Base-by-base conservation (phyloP, 768 basidiomycete genomes). In the Lepiota brunneoincarnata region DNA sequence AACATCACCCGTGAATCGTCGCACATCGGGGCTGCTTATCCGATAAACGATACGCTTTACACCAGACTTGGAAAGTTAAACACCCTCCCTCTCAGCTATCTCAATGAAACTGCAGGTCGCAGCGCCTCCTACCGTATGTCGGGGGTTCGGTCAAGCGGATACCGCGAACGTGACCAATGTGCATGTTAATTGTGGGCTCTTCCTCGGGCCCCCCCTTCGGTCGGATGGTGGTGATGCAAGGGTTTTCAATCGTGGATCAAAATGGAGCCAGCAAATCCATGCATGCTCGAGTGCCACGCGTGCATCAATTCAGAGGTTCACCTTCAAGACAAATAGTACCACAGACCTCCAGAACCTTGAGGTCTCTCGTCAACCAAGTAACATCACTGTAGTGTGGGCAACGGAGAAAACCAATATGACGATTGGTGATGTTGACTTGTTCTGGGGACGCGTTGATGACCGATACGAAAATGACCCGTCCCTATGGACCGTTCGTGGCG, bases 141-240 rank as follows among this genome's bases (percentile, higher is more conserved):
- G 54, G 11, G 64, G 64, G 6, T 65, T 56, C 39, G 62, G 62
- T 2, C 59, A 56, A 4, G 10, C 1, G 4, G 64, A 65, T 23
- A 55, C 23, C 0, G 62, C 62, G 2, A 63, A 65, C 20, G 58
- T 62, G 17, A 47, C 56, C 7, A 65, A 63, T 36, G 59, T 62
- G 35, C 59, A 59, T n/a, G 62, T 65, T 6, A 45, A 58, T 15
- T 65, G 62, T 38, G 54, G 54, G 4, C 31, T 61, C 37, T 58
- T 63, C 40, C 37, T 62, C 2, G 62, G 51, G 0, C 62, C 64
- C 3, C 59, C 62, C 4, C 50, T 55, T 24, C 58, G 64, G 12
- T 47, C 61, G 2, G 64, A 65, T 10, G 58, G 56, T 31, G 64
- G 64, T 4, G 62, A 65, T 39, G 36, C 57, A 0, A 42, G 51